phyloP scores from a whole-genome alignment of 257 asterid genomes.

The Haberlea rhodopensis region DNA sequence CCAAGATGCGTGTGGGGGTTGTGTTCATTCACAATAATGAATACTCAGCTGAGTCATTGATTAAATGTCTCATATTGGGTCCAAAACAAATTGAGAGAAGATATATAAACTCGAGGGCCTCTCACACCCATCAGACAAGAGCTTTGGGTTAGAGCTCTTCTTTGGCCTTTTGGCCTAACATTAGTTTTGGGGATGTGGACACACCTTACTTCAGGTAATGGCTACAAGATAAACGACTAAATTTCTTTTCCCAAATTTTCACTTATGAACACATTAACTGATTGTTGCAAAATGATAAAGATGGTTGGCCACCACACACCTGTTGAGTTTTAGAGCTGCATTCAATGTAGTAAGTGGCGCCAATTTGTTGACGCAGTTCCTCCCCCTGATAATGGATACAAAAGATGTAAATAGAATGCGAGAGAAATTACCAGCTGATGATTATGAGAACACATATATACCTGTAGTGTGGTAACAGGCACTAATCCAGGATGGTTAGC shows the following conservation, averaged over 20 bases:
- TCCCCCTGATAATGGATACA: conserved; percentile 61
- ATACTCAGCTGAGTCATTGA: no score
- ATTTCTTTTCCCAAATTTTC: background rate
- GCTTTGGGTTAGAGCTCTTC: no score
- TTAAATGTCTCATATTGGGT: no score
- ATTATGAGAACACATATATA: conserved; percentile 22
- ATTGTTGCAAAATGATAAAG: background rate
- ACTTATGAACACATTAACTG: background rate
- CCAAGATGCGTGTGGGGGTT: no score
- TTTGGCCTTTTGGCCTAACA: background rate
- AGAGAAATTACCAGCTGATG: conserved; percentile 13
- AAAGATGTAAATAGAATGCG: background rate
- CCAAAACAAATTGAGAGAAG: no score
- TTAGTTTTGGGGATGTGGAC: background rate
- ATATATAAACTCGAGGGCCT: no score
- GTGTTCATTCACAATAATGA: no score
- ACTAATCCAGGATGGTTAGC: conserved; percentile 91
- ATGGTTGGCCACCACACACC: conserved; percentile 37
- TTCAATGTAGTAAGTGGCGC: conserved; percentile 81
- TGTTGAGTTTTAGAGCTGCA: conserved; percentile 99
- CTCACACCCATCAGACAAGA: no score
- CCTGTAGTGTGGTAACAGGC: conserved; percentile 86
- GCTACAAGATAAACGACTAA: background rate
- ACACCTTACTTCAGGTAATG: background rate
- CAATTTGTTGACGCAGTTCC: conserved; percentile 87